Evolutionary conservation across 306 rosid genomes (phyloP).

Genomic region (Myrica gale): DNA sequence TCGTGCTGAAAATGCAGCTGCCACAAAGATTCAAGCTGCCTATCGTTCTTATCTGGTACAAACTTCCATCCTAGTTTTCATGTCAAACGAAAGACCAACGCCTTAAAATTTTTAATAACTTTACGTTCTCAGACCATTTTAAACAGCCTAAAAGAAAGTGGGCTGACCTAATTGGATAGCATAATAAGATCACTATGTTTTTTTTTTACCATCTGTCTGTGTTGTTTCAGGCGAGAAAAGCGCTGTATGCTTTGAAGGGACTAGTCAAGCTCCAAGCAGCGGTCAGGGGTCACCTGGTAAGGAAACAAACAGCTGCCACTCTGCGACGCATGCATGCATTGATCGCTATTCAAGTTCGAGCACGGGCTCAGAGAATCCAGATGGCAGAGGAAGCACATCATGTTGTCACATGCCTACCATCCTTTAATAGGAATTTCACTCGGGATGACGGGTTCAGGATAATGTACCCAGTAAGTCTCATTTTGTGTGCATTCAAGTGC

Average conservation of each 20-base stretch:
- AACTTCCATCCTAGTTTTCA: not conserved
- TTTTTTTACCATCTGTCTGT: not conserved
- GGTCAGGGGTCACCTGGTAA: slow-evolving; percentile 84
- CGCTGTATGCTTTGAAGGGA: slow-evolving; percentile 81
- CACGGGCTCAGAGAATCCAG: slow-evolving; percentile 71
- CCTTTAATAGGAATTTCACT: slow-evolving; percentile 15
- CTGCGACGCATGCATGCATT: slow-evolving; percentile 78
- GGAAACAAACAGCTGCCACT: slow-evolving; percentile 73
- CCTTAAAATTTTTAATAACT: no score
- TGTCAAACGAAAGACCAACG: no score
- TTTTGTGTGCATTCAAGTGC: not conserved
- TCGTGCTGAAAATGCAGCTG: slow-evolving; percentile 44
- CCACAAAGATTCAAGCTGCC: slow-evolving; percentile 69
- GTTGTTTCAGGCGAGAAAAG: slow-evolving; percentile 73
- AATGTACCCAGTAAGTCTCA: slow-evolving; percentile 38
- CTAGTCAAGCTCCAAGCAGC: slow-evolving; percentile 88
- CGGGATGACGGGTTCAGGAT: slow-evolving; percentile 13
- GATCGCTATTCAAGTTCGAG: slow-evolving; percentile 85
- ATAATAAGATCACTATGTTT: no score
- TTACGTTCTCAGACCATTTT: no score
- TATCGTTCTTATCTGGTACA: slow-evolving; percentile 76
- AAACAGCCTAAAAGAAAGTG: no score
- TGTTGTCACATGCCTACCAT: slow-evolving; percentile 27
- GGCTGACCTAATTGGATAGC: no score
- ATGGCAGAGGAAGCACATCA: slow-evolving; percentile 46